phyloP scores from a whole-genome alignment of 345 rosid species.

The Balakata baccata region DNA sequence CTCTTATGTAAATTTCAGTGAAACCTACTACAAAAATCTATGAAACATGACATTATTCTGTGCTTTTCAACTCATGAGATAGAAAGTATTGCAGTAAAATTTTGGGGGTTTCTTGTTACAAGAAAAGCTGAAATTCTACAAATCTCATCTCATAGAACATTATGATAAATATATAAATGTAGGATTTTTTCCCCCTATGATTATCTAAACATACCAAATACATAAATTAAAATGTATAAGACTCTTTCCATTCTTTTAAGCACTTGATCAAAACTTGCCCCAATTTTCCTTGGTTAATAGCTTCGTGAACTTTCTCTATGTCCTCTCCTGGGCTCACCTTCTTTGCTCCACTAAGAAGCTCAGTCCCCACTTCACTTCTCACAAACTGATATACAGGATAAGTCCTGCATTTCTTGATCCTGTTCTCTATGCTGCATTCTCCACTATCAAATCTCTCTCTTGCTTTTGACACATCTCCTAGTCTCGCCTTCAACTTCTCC shows the following conservation, averaged over 20 bases:
- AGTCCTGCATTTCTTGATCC: slow-evolving; percentile 45
- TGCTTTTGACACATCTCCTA: slow-evolving; percentile 34
- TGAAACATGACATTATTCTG: no score
- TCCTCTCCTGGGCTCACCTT: slow-evolving; percentile 53
- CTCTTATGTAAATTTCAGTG: slow-evolving; percentile 1
- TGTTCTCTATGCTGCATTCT: slow-evolving; percentile 23
- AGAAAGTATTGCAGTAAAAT: no score
- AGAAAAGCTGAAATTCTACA: no score
- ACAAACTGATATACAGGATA: slow-evolving; percentile 44
- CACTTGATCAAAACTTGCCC: slow-evolving; percentile 37
- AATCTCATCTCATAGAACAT: no score
- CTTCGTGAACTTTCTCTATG: slow-evolving; percentile 45
- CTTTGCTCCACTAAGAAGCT: slow-evolving; percentile 45
- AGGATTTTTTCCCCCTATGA: neutral
- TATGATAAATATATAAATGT: neutral
- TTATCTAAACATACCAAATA: neutral
- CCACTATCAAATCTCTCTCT: slow-evolving; percentile 32
- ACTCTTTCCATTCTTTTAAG: slow-evolving; percentile 18
- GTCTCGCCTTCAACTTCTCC: slow-evolving; percentile 37
- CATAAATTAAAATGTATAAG: neutral
- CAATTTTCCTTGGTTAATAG: slow-evolving; percentile 38
- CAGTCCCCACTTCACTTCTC: slow-evolving; percentile 39
- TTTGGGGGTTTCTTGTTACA: neutral
- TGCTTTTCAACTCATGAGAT: no score
- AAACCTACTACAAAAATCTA: no score